Percentiles rank a stretch among this genome's conserved stretches.
phyloP scores from a whole-genome alignment of 2,329 filamentous ascomycete genomes.

The Colletotrichum sp. region DNA sequence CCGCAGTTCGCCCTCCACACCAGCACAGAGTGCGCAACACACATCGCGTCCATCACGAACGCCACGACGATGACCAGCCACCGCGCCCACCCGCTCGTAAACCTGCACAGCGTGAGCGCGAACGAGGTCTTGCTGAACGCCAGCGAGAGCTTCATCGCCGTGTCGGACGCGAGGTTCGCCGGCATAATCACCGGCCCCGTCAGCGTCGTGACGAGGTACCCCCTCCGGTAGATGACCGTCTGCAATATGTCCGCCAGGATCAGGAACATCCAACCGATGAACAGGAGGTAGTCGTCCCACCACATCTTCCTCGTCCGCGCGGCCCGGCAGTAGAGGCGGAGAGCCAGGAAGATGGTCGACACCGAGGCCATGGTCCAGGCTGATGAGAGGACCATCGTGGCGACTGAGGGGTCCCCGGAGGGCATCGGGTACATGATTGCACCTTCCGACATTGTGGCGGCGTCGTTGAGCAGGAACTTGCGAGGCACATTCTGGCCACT shows the following conservation, averaged over 20 bases:
- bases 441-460: not conserved
- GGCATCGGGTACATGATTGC: not conserved
- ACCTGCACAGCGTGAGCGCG: conserved; percentile 38
- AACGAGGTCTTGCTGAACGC: conserved; percentile 40
- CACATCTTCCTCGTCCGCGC: conserved; percentile 36
- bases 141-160: conserved; percentile 35
- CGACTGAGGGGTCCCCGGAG: not conserved
- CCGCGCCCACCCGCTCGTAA: conserved; percentile 48
- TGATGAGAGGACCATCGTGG: not conserved
- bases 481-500: not conserved
- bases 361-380: conserved; percentile 14
- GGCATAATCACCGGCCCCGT: conserved; percentile 56
- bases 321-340: conserved; percentile 38
- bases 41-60: not conserved
- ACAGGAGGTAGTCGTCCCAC: conserved; percentile 41
- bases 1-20: not conserved
- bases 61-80: conserved; percentile 32
- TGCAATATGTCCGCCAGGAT: not conserved
- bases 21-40: not conserved
- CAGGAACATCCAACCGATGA: conserved; percentile 38
- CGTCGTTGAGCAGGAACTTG: not conserved
- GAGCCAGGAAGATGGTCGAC: conserved; percentile 27
- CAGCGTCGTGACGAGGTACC: not conserved
- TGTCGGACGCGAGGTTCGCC: conserved; percentile 46
- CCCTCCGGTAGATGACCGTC: not conserved